phyloP scores from a whole-genome alignment of 1,284 basidiomycete genomes.

The Cerrena zonata region DNA sequence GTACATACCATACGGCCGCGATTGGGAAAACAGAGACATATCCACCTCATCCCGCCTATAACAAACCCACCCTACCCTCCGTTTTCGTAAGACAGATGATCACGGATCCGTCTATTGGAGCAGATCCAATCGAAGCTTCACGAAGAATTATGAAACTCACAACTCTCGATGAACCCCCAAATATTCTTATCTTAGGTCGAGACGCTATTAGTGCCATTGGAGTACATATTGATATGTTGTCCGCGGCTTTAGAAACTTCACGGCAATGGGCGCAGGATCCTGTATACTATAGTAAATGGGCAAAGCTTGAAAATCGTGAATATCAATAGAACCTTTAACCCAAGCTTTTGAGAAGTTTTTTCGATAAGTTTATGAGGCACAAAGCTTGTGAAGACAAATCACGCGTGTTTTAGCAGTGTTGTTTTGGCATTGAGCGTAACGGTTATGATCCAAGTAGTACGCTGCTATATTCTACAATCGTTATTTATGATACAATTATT shows the following conservation, averaged over 20 bases:
- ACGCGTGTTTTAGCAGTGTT: too few relatives aligned
- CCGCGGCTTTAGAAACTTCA: conserved; percentile 14
- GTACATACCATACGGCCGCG: conserved; percentile 3
- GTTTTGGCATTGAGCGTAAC: too few relatives aligned
- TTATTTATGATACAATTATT: too few relatives aligned
- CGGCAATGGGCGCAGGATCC: conserved; percentile 4
- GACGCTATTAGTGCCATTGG: conserved; percentile 5
- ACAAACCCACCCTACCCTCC: conserved; percentile 1
- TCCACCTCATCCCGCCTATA: conserved; percentile 9
- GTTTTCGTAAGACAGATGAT: neutral
- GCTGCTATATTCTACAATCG: too few relatives aligned
- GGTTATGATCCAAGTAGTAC: too few relatives aligned
- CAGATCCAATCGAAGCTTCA: neutral
- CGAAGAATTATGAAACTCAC: neutral
- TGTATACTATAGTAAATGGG: neutral
- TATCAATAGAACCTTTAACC: too few relatives aligned
- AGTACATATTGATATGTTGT: conserved; percentile 13
- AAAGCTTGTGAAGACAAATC: too few relatives aligned
- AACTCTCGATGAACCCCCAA: conserved; percentile 15
- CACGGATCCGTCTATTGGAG: neutral
- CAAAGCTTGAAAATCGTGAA: too few relatives aligned
- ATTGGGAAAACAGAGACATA: neutral
- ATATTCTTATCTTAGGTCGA: conserved; percentile 21
- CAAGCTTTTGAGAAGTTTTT: too few relatives aligned
- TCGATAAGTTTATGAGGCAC: too few relatives aligned